These are phyloP conservation scores for Sphagnurus paluster DNA, from an alignment of 1,284 basidiomycete genomes.

Conservation along the genomic window DNA sequence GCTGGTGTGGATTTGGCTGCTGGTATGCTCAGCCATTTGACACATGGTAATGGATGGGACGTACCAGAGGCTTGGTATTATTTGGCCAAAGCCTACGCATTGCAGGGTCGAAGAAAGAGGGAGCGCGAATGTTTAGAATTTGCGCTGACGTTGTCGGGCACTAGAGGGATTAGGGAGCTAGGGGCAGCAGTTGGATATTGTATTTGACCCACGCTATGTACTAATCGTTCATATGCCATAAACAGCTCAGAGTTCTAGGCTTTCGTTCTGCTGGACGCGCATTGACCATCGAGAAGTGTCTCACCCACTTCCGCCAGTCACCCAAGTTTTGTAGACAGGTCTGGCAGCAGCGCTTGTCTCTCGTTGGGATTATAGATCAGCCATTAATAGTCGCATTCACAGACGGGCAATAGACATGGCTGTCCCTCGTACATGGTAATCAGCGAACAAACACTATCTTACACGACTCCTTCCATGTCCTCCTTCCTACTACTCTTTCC, in stretches of 20 bases:
- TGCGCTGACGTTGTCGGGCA: slow-evolving; percentile 75
- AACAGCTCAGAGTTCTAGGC: too few relatives aligned
- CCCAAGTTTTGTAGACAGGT: too few relatives aligned
- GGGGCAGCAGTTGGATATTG: slow-evolving; percentile 70
- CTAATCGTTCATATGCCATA: too few relatives aligned
- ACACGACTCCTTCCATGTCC: slow-evolving; percentile 12
- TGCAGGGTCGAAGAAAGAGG: slow-evolving; percentile 68
- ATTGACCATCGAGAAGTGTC: too few relatives aligned
- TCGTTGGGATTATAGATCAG: too few relatives aligned
- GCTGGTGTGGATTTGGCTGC: slow-evolving; percentile 71
- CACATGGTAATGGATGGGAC: slow-evolving; percentile 79
- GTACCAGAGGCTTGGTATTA: slow-evolving; percentile 92
- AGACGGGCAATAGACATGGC: slow-evolving; percentile 17
- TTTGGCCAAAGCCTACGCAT: slow-evolving; percentile 75
- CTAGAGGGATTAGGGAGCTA: slow-evolving; percentile 63
- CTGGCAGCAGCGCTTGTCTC: too few relatives aligned
- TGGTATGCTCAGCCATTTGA: slow-evolving; percentile 62
- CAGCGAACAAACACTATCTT: slow-evolving; percentile 16
- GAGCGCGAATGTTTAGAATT: slow-evolving; percentile 76
- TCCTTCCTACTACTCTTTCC: slow-evolving; percentile 6
- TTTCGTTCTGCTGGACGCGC: too few relatives aligned
- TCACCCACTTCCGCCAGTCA: too few relatives aligned
- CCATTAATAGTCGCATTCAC: slow-evolving; percentile 17
- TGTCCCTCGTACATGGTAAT: slow-evolving; percentile 9
- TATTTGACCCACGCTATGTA: slow-evolving; percentile 49